Evolutionary conservation across 176 grass and related monocot species (phyloP), one percentile per base, ranked within the genome.

Genomic region (Phyllostachys edulis): DNA sequence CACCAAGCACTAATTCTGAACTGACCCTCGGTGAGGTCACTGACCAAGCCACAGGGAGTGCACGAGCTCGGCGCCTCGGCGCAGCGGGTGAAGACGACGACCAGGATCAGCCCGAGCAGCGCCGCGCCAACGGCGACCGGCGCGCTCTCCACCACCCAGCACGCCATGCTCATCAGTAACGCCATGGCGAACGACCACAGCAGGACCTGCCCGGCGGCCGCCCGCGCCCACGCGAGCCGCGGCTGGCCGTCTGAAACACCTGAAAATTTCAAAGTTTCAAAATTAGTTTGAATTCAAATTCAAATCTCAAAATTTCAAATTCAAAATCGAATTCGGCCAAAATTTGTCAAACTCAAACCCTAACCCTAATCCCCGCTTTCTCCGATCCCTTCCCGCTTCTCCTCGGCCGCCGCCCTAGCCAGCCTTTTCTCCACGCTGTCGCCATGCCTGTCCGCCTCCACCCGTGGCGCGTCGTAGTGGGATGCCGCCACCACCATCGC

Each of bases 181-280:
- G 84, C 88, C 83, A 86, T 90, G 79, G 88, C 65, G 47, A 90
- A 55, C 4, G 88, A 86, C 73, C 84, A 90, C 79, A 78, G 71
- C 7, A 90, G 47, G 66, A 86, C 73, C 88, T 82, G 83, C 57
- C 1, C 78, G 36, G 29, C 87, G 62, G 76, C 76, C 7, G 17
- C 16, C 11, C 45, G 24, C 65, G 73, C 63, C 70, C 82, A 69
- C 27, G 42, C 73, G 52, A 57, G 69, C 68, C 26, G 36, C 77
- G 67, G 42, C 17, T 63, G 5, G 69, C 46, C 15, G 11, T 5
- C 51, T n/a, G n/a, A n/a, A n/a, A n/a, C n/a, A n/a, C n/a, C n/a
- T n/a, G n/a, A n/a, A n/a, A n/a, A n/a, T n/a, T n/a, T n/a, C n/a
- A n/a, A n/a, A n/a, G n/a, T n/a, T n/a, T n/a, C n/a, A n/a, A n/a